Percentiles rank a stretch among this genome's conserved stretches.
Conservation (phyloP, 2,329 filamentous ascomycete species). For the Fusarium denticulatum region DNA sequence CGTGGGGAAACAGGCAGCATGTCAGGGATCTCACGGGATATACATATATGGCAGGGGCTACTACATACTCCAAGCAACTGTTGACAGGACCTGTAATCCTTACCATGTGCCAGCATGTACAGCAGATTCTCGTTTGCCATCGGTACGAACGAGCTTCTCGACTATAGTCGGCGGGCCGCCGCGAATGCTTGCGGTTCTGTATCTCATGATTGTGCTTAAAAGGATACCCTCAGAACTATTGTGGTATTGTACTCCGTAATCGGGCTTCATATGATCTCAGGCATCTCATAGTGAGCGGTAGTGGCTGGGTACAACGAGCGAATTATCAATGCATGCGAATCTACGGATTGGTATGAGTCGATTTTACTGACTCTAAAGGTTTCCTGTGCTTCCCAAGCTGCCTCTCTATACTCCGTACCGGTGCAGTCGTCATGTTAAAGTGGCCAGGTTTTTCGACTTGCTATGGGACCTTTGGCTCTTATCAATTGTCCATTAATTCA, state of each 20-base stretch:
- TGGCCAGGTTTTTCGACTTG: conserved; percentile 33
- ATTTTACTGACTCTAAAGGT: neutral
- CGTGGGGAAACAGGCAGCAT: conserved; percentile 16
- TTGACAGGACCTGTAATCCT: neutral
- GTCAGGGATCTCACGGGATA: conserved; percentile 11
- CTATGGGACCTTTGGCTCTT: conserved; percentile 30
- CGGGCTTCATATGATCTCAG: neutral
- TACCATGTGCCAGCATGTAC: neutral
- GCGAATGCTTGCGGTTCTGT: neutral
- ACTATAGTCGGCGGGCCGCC: neutral
- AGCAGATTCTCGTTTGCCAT: neutral
- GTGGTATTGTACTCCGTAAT: neutral
- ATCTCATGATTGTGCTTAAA: neutral
- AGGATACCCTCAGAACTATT: neutral
- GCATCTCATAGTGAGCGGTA: too few relatives aligned
- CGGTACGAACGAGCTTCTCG: neutral
- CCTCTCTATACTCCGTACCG: neutral
- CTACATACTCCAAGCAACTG: neutral
- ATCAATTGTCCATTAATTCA: neutral
- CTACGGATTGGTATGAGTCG: neutral
- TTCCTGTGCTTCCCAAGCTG: neutral
- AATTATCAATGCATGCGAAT: neutral
- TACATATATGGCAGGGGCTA: neutral
- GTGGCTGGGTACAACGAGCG: neutral
- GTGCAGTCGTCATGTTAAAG: conserved; percentile 34